Evolutionary conservation across 1,284 basidiomycete species (phyloP).

Genomic region (Melampsora abietis-canadensis): DNA sequence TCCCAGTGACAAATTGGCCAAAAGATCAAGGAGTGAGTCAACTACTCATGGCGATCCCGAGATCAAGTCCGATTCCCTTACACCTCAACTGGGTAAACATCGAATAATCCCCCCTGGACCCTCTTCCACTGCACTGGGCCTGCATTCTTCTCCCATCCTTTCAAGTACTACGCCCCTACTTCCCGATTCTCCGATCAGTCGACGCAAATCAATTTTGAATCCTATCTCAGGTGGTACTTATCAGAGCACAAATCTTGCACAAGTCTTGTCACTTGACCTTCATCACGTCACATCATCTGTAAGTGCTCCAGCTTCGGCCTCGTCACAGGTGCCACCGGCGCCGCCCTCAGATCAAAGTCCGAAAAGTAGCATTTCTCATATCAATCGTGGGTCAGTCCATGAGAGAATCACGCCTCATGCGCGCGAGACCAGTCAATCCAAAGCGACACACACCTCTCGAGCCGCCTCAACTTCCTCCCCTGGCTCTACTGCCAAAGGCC

Average conservation of each 20-base stretch:
- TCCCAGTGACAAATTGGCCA: background rate
- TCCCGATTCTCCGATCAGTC: conserved; percentile 27
- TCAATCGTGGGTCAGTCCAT: too few relatives aligned
- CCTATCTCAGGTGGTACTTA: conserved; percentile 9
- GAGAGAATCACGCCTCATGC: background rate
- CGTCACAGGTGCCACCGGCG: background rate
- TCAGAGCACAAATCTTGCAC: conserved; percentile 11
- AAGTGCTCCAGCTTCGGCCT: conserved; percentile 14
- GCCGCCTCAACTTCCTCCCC: conserved; percentile 6
- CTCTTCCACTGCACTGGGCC: conserved; percentile 6
- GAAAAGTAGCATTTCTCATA: too few relatives aligned
- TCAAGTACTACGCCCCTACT: conserved; percentile 24
- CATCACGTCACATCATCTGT: conserved; percentile 16
- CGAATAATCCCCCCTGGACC: conserved; percentile 3
- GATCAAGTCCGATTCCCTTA: conserved; percentile 3
- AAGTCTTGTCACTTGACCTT: conserved; percentile 16
- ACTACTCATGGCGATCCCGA: conserved; percentile 2
- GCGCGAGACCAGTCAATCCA: background rate
- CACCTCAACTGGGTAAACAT: conserved; percentile 3
- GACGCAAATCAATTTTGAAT: conserved; percentile 32
- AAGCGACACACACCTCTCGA: conserved; percentile 23
- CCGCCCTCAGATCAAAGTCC: conserved; percentile 3
- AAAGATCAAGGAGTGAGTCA: background rate
- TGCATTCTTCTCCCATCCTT: conserved; percentile 6
- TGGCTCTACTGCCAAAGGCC: conserved; percentile 6